These are phyloP conservation scores for Sporothrix dimorphospora DNA, from an alignment of 2,329 filamentous ascomycete genomes.

Conservation along the genomic window DNA sequence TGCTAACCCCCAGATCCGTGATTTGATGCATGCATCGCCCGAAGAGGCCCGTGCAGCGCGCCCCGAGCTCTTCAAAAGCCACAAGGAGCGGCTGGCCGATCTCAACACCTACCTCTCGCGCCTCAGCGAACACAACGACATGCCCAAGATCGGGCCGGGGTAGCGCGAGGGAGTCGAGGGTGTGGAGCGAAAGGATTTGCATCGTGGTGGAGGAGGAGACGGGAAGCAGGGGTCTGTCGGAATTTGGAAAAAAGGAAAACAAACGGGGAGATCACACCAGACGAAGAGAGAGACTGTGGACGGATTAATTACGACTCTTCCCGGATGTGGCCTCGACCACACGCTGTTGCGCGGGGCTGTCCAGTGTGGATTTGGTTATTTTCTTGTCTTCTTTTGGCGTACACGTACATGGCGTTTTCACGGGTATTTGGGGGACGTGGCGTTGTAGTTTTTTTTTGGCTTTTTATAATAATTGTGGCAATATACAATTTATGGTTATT, in stretches of 20 bases:
- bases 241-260: conserved; percentile 1
- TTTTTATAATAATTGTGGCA: too few species aligned
- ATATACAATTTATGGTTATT: background rate
- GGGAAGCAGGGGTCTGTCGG: background rate
- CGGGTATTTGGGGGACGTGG: background rate
- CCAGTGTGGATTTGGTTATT: background rate
- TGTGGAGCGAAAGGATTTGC: background rate
- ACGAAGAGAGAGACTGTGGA: background rate
- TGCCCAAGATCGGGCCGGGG: conserved; percentile 71
- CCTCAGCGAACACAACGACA: conserved; percentile 96
- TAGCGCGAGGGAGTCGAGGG: conserved; percentile 39
- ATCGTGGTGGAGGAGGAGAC: background rate
- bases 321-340: too few species aligned
- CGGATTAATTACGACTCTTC: too few species aligned
- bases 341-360: too few species aligned
- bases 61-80: conserved; percentile 87
- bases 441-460: background rate
- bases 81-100: conserved; percentile 95
- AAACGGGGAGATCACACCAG: conserved; percentile 5
- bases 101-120: conserved; percentile 91
- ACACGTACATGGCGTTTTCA: background rate
- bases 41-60: conserved; percentile 43
- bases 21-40: conserved; percentile 66
- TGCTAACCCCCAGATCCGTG: conserved; percentile 67
- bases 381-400: background rate